These are phyloP conservation scores for Trifolium pratense DNA, from an alignment of 306 rosid species.

Conservation along the genomic window DNA sequence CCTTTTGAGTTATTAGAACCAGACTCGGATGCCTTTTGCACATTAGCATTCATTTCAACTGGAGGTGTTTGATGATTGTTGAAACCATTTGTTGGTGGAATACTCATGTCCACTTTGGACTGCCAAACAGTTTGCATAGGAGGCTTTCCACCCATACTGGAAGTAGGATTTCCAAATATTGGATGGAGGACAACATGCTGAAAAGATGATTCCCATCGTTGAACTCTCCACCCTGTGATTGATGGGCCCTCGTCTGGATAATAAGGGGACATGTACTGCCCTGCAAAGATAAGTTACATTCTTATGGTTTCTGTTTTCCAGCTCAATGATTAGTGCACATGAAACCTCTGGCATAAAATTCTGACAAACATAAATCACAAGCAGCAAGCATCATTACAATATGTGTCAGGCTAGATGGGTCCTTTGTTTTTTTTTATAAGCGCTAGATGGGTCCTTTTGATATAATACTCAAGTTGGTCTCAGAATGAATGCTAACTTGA, in stretches of 20 bases:
- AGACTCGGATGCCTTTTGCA: conserved; percentile 56
- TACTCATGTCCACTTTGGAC: conserved; percentile 85
- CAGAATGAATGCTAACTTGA: conserved; percentile 19
- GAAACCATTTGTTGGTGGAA: conserved; percentile 87
- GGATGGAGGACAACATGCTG: conserved; percentile 93
- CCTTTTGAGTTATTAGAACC: conserved; percentile 59
- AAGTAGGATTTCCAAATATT: conserved; percentile 90
- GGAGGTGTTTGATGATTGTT: conserved; percentile 66
- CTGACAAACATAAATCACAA: conserved; percentile 7
- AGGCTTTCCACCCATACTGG: conserved; percentile 84
- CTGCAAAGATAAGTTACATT: conserved; percentile 54
- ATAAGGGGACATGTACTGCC: conserved; percentile 97
- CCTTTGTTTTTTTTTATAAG: too few species aligned
- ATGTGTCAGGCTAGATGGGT: background rate
- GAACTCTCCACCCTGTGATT: conserved; percentile 98
- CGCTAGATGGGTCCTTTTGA: conserved; percentile 15
- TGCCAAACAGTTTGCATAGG: conserved; percentile 98
- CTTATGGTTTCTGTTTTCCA: conserved; percentile 21
- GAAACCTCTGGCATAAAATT: conserved; percentile 18
- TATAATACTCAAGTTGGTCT: conserved; percentile 23
- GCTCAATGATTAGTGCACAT: conserved; percentile 24
- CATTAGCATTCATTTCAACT: conserved; percentile 55
- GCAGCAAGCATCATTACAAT: conserved; percentile 9
- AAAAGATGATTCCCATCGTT: conserved; percentile 96
- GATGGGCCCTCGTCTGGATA: conserved; percentile 98